These are phyloP conservation scores for Kalanchoe fedtschenkoi DNA, from an alignment of 164 flowering plant species.

Conservation along the genomic window DNA sequence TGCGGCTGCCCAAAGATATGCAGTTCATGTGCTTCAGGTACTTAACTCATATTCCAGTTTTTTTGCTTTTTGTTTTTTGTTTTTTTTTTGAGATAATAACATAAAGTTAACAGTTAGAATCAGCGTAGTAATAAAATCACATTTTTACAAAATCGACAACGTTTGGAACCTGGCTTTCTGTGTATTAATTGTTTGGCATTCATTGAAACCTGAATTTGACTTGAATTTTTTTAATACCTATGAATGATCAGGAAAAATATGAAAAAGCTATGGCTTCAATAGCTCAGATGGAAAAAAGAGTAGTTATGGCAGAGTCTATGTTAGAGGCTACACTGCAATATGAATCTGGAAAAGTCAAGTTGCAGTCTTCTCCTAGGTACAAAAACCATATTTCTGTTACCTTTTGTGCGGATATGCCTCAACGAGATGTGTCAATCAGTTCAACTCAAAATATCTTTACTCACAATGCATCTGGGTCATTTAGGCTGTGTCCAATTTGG, in stretches of 20 bases:
- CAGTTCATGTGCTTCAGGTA: slow-evolving; percentile 35
- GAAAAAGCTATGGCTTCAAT: slow-evolving; percentile 31
- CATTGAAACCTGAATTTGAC: not conserved
- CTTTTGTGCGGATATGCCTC: not conserved
- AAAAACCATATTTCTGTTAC: not conserved
- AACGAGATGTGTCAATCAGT: not conserved
- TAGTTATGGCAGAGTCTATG: slow-evolving; percentile 37
- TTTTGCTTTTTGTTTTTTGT: no score
- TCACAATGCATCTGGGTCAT: not conserved
- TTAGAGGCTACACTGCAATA: slow-evolving; percentile 40
- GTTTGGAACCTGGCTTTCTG: not conserved
- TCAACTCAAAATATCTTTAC: not conserved
- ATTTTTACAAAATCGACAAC: not conserved
- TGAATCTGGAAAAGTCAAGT: slow-evolving; percentile 36
- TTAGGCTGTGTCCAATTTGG: no score
- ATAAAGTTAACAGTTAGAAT: not conserved
- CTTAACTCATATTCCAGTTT: not conserved
- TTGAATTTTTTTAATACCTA: not conserved
- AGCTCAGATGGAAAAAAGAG: slow-evolving; percentile 38
- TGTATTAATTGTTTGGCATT: not conserved
- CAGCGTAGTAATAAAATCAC: not conserved
- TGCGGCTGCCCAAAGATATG: slow-evolving; percentile 34
- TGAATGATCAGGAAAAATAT: slow-evolving; percentile 31
- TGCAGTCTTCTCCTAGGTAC: slow-evolving; percentile 28
- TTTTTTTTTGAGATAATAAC: not conserved